Evolutionary conservation across 2,329 filamentous ascomycete species (phyloP), one percentile per base, ranked within the genome.

Genomic region (Didymella segeticola): DNA sequence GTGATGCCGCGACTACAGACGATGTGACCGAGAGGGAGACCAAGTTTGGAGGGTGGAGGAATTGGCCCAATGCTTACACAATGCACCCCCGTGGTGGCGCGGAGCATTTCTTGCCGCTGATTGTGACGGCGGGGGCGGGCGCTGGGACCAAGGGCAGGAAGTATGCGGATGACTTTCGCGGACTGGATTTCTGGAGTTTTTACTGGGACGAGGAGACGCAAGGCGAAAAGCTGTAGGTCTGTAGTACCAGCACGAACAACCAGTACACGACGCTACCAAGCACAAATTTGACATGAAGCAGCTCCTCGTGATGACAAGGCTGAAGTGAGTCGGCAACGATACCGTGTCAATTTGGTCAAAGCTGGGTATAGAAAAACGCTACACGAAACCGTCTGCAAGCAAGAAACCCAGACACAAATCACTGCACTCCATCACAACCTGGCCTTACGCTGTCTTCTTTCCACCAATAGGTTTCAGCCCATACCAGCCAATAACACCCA

Each of bases 401-500:
- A 20, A 29, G 27, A 14, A 36, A 3, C 19, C 15, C n/a, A n/a
- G n/a, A n/a, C n/a, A n/a, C n/a, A n/a, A n/a, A n/a, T n/a, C n/a
- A n/a, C n/a, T n/a, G n/a, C n/a, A n/a, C n/a, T n/a, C n/a, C n/a
- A n/a, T n/a, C n/a, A n/a, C n/a, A n/a, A n/a, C n/a, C n/a, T n/a
- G n/a, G n/a, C n/a, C n/a, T n/a, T 43, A 53, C 8, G 27, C 19
- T 4, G 15, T 14, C 31, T 45, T 53, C 31, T 36, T 55, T n/a
- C 34, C 48, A 46, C 66, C 63, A 19, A 71, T 50, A 23, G 68
- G 67, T 46, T 51, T 77, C 54, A 83, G 69, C 2, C 86, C 88
- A 72, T 89, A 93, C 80, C 87, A 87, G 1, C 80, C 82, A 49
- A 95, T 86, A 11, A 85, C 83, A 0, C 75, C 80, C 63, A 92